Evolutionary conservation across 2,329 filamentous ascomycete genomes (phyloP), one percentile per base, ranked within the genome.

Genomic region (Neofusicoccum umdonicola): DNA sequence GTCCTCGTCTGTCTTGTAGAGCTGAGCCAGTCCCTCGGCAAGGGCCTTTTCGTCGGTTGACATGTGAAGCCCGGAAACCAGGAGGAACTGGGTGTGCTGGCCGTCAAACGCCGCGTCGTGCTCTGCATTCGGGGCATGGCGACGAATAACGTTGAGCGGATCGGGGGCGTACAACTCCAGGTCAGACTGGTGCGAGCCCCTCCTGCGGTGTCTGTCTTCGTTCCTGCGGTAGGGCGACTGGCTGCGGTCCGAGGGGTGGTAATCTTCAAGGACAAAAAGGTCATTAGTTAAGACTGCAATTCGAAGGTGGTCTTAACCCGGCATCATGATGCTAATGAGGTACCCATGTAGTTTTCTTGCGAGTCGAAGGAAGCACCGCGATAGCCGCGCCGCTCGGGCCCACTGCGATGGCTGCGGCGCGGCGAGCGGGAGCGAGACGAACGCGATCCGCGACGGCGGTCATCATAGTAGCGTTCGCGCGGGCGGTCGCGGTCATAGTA

Each of bases 1-100:
- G 22, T 51, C 66, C 5, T 47, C 45, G 19, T 57, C 58, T n/a
- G 58, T 19, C 35, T 68, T 89, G 71, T 91, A 91, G 3, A 96
- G 58, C 11, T 50, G 47, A 8, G 34, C 13, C 17, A 62, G 12
- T 3, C 58, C 47, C 7, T 50, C 34, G 35, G 44, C 58, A 27
- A 51, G 58, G 12, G 44, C 34, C 13, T 51, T 41, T 37, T 62
- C 47, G 31, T 52, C 61, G n/a, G 35, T 62, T 41, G 44, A 35
- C 22, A 41, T 4, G 44, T 31, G 13, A 19, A 62, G 58, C n/a
- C 44, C 44, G 17, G 44, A 51, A 27, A 64, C 52, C 34, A 64
- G 19, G 51, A 64, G 62, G 22, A 64, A 68, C 13, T 65, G 66
- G 31, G 67, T 58, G 8, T 66, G 65, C 31, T 65, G 63, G 4